Conservation (phyloP, 208 protist genomes). For the Leishmania mexicana region DNA sequence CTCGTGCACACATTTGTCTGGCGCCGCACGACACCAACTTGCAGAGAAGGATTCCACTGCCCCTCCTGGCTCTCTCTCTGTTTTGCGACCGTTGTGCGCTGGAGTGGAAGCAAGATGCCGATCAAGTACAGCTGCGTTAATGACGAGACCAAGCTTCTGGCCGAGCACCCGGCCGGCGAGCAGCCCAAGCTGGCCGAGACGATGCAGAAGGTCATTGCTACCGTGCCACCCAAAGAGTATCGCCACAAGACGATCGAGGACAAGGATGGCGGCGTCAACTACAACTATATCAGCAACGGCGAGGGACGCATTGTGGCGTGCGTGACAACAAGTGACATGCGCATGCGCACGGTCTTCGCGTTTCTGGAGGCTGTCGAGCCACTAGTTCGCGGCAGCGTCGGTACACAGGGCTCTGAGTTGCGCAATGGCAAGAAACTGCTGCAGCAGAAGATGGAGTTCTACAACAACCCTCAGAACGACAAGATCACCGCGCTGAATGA, state of each 20-base stretch:
- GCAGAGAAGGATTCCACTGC: neutral
- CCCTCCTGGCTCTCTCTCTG: neutral
- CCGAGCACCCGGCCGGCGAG: conserved; percentile 80
- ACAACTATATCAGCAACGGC: conserved; percentile 93
- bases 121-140: conserved; percentile 93
- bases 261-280: conserved; percentile 90
- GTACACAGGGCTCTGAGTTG: conserved; percentile 60
- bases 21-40: neutral
- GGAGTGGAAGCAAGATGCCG: conserved; percentile 43
- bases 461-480: conserved; percentile 93
- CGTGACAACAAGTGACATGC: conserved; percentile 86
- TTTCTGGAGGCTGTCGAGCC: conserved; percentile 92
- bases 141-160: conserved; percentile 75
- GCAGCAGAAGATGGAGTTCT: conserved; percentile 94
- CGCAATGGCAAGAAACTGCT: conserved; percentile 92
- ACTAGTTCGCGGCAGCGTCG: conserved; percentile 61
- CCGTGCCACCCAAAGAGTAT: conserved; percentile 84
- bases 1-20: neutral
- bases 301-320: conserved; percentile 89
- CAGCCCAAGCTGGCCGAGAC: conserved; percentile 78
- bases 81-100: neutral
- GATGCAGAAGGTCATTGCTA: conserved; percentile 91
- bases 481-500: conserved; percentile 90
- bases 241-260: conserved; percentile 91
- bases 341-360: conserved; percentile 90